Percentiles rank a stretch among this genome's conserved stretches.
Evolutionary conservation across 257 asterid genomes (phyloP).

Genomic region (Solanum medicagineum): DNA sequence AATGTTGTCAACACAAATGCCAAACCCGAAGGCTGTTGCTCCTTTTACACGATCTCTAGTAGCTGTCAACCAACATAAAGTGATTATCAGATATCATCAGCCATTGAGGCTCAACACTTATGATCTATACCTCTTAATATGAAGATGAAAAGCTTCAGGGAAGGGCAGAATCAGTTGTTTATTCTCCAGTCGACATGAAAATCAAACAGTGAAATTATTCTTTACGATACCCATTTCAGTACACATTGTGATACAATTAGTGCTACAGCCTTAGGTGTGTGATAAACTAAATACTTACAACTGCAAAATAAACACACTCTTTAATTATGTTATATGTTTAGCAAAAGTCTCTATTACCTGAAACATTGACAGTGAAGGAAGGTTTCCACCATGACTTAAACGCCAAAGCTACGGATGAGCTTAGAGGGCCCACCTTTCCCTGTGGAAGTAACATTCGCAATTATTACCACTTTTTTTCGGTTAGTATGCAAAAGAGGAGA

Average conservation of each 20-base stretch:
- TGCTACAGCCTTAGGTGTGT: not conserved
- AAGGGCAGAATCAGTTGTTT: not conserved
- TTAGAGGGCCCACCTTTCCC: constrained; percentile 85
- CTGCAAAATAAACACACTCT: not conserved
- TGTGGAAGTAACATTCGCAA: constrained; percentile 10
- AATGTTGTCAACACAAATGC: constrained; percentile 60
- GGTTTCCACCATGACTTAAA: constrained; percentile 99
- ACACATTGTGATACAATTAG: not conserved
- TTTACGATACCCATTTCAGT: not conserved
- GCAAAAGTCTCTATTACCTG: constrained; percentile 30
- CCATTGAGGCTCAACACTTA: not conserved
- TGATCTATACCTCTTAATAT: not conserved
- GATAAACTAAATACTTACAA: not conserved
- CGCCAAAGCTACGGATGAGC: constrained; percentile 75
- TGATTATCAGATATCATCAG: not conserved
- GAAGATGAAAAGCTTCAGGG: not conserved
- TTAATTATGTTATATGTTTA: not conserved
- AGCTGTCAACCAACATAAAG: constrained; percentile 34
- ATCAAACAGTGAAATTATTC: not conserved
- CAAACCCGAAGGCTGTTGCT: constrained; percentile 61
- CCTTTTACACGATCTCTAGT: constrained; percentile 57
- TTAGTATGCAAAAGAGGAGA: not conserved
- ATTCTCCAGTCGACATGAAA: not conserved
- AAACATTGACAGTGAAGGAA: constrained; percentile 66
- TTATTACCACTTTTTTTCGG: not conserved